Conservation (phyloP, 108 stramenopile genomes). For the Cyclotella sp. region DNA sequence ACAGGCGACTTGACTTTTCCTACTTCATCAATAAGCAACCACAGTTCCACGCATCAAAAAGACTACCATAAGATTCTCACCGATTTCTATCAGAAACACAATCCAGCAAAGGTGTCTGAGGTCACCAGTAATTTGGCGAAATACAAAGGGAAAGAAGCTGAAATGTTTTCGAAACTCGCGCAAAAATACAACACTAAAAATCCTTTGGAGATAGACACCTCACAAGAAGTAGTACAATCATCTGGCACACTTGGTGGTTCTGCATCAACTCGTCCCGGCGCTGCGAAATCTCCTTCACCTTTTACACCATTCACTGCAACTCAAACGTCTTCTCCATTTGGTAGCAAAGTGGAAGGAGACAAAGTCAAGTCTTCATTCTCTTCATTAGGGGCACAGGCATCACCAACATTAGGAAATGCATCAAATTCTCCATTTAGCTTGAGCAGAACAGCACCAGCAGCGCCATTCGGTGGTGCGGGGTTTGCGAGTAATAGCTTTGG, state of each 20-base stretch:
- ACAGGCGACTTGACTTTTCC: conserved; percentile 12
- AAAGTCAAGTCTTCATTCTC: conserved; percentile 7
- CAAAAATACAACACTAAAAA: conserved; percentile 69
- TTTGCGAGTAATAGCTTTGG: not conserved
- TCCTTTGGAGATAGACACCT: conserved; percentile 51
- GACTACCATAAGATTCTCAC: conserved; percentile 72
- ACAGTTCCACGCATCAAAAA: conserved; percentile 14
- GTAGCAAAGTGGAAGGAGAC: not conserved
- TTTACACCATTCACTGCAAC: conserved; percentile 1
- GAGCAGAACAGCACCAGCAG: conserved; percentile 19
- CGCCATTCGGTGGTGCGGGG: conserved; percentile 6
- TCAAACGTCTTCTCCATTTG: not conserved
- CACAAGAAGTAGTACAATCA: conserved; percentile 17
- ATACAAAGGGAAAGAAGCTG: conserved; percentile 74
- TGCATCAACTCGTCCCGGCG: conserved; percentile 11
- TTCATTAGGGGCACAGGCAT: conserved; percentile 46
- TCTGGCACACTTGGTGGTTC: conserved; percentile 35
- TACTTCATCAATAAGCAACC: not conserved
- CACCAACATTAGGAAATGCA: conserved; percentile 13
- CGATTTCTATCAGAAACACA: conserved; percentile 77
- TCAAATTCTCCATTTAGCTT: conserved; percentile 33
- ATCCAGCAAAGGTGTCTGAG: conserved; percentile 68
- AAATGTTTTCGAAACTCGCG: conserved; percentile 75
- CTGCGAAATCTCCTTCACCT: conserved; percentile 4
- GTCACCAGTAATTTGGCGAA: conserved; percentile 67